phyloP scores from a whole-genome alignment of 2,329 filamentous ascomycete species.

The Hymenoscyphus occultus region DNA sequence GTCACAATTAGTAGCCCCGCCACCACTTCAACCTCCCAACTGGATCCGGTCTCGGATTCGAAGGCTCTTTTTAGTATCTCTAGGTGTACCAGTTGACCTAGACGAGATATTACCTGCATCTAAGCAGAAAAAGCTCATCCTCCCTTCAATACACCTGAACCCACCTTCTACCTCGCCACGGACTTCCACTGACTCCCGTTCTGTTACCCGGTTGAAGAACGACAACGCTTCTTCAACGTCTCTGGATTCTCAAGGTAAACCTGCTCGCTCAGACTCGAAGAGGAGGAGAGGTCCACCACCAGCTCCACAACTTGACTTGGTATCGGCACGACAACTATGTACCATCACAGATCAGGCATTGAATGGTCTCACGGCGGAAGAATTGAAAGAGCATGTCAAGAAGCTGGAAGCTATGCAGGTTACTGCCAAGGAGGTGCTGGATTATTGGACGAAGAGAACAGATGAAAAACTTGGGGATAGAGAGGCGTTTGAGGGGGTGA shows the following conservation, averaged over 20 bases:
- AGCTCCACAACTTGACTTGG: conserved; percentile 74
- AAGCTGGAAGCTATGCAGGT: conserved; percentile 66
- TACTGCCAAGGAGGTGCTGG: conserved; percentile 72
- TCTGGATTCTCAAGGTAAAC: conserved; percentile 56
- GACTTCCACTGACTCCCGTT: conserved; percentile 51
- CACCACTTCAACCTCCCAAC: conserved; percentile 90
- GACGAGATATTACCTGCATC: conserved; percentile 96
- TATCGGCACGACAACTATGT: conserved; percentile 74
- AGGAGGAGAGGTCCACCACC: conserved; percentile 58
- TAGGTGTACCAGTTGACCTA: conserved; percentile 92
- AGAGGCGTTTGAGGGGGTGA: conserved; percentile 92
- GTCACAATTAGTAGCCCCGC: conserved; percentile 93
- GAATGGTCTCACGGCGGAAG: conserved; percentile 71
- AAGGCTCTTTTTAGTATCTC: conserved; percentile 89
- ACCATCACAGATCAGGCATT: conserved; percentile 82
- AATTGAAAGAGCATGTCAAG: conserved; percentile 69
- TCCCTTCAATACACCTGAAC: conserved; percentile 68
- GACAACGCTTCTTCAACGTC: conserved; percentile 56
- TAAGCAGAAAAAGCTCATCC: conserved; percentile 95
- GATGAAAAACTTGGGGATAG: conserved; percentile 88
- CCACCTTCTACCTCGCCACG: conserved; percentile 51
- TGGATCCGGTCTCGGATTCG: conserved; percentile 97
- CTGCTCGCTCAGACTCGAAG: conserved; percentile 41
- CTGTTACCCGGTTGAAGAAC: conserved; percentile 32
- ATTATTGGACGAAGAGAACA: conserved; percentile 83